Percentiles rank a stretch among this genome's conserved stretches.
phyloP scores from a whole-genome alignment of 192 early-diverging fungal species.

The Coemansia sp. region DNA sequence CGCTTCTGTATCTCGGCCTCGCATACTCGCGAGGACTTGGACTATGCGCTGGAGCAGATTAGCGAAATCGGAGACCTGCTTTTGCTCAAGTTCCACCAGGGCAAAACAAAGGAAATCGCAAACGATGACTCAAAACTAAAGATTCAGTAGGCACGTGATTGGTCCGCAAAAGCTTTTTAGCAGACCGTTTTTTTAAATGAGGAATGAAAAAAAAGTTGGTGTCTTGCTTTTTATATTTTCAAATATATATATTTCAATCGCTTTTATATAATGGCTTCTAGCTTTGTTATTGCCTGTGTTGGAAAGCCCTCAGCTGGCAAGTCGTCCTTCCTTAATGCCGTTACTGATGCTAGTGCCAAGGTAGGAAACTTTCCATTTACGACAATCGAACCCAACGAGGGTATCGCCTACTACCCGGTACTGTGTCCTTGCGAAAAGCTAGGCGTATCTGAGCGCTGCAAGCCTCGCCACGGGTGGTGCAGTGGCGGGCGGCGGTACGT shows the following conservation, averaged over 20 bases:
- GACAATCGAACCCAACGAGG: constrained; percentile 83
- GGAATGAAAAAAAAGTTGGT: neutral
- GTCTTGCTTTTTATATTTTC: neutral
- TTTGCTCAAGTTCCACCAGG: constrained; percentile 63
- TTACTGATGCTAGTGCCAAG: constrained; percentile 81
- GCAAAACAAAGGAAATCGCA: neutral
- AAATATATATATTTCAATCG: neutral
- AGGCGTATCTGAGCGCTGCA: constrained; percentile 59
- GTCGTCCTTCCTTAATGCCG: constrained; percentile 79
- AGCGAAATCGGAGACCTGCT: constrained; percentile 77
- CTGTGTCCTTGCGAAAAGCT: constrained; percentile 70
- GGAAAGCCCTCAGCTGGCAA: constrained; percentile 84
- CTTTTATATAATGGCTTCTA: constrained; percentile 30
- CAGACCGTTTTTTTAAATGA: neutral
- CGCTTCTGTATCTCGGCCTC: constrained; percentile 93
- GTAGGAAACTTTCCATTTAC: constrained; percentile 88
- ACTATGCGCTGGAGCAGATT: constrained; percentile 70
- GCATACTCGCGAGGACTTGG: constrained; percentile 93
- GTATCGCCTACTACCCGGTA: constrained; percentile 72
- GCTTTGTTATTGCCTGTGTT: constrained; percentile 67
- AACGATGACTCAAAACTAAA: constrained; percentile 7
- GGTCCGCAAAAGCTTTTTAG: neutral
- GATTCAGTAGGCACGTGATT: constrained; percentile 7
- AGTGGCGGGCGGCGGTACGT: constrained; percentile 65
- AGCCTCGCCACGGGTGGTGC: constrained; percentile 78